Evolutionary conservation across 2,329 filamentous ascomycete genomes (phyloP).

Genomic region (Pseudopyricularia javanii): DNA sequence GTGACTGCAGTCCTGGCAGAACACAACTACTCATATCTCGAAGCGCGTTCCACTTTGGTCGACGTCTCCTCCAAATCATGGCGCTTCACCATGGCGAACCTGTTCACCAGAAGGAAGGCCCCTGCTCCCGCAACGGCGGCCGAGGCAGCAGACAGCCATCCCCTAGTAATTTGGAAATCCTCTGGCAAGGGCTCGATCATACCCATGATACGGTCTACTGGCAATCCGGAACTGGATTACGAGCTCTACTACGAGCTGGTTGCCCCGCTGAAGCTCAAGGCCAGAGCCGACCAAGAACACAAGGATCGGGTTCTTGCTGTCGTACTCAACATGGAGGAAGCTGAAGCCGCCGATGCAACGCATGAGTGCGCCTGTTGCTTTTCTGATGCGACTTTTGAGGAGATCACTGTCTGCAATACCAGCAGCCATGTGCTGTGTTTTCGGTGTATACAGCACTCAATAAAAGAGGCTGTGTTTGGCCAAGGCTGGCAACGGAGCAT

Average conservation of each 20-base stretch:
- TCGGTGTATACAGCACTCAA: conserved; percentile 67
- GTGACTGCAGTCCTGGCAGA: conserved; percentile 72
- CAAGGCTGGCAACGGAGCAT: conserved; percentile 83
- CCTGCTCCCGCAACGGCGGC: conserved; percentile 27
- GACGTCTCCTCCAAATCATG: conserved; percentile 61
- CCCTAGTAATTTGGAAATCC: conserved; percentile 49
- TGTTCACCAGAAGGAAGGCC: conserved; percentile 49
- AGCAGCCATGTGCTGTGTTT: conserved; percentile 61
- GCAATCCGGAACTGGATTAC: conserved; percentile 49
- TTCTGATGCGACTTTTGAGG: conserved; percentile 56
- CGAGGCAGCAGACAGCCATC: conserved; percentile 39
- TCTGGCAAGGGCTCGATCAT: conserved; percentile 40
- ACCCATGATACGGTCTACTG: conserved; percentile 54
- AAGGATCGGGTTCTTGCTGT: conserved; percentile 41
- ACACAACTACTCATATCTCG: conserved; percentile 66
- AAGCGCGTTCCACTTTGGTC: conserved; percentile 57
- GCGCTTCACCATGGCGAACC: conserved; percentile 59
- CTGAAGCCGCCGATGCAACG: conserved; percentile 40
- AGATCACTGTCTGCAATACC: conserved; percentile 58
- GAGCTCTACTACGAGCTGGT: conserved; percentile 50
- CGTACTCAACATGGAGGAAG: conserved; percentile 44
- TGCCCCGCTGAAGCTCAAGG: conserved; percentile 33
- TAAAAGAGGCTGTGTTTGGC: conserved; percentile 82
- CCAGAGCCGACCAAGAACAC: conserved; percentile 29
- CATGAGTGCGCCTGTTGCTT: conserved; percentile 75